Conservation (phyloP, 208 protist species). For the Endotrypanum monterogeii region DNA sequence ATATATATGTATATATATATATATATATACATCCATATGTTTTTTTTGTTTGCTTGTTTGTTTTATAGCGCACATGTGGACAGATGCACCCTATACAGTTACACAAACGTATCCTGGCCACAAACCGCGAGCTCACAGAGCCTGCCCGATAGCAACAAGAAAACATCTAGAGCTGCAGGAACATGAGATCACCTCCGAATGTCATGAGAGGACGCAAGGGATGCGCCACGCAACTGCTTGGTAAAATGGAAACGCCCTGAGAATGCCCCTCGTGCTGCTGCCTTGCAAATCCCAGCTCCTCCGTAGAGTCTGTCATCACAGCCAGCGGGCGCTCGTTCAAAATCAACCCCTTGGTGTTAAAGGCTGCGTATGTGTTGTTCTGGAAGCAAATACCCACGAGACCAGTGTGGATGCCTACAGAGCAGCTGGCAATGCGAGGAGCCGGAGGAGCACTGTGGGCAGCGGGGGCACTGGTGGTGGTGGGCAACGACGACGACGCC, state of each 20-base stretch:
- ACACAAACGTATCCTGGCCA: neutral
- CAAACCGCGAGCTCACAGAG: too few relatives aligned
- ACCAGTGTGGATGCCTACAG: constrained; percentile 72
- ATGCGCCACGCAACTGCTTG: constrained; percentile 65
- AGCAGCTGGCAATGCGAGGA: constrained; percentile 57
- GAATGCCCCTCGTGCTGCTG: constrained; percentile 15
- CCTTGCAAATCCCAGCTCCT: constrained; percentile 17
- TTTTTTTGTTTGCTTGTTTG: neutral
- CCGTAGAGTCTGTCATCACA: constrained; percentile 25
- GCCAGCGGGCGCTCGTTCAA: constrained; percentile 54
- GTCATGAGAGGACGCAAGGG: constrained; percentile 77
- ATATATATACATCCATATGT: too few relatives aligned
- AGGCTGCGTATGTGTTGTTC: constrained; percentile 76
- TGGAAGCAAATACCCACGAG: constrained; percentile 71
- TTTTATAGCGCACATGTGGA: neutral
- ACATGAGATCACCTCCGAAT: constrained; percentile 77
- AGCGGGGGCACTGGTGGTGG: neutral
- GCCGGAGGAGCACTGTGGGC: constrained; percentile 6
- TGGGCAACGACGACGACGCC: neutral
- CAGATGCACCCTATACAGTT: neutral
- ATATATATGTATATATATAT: too few relatives aligned
- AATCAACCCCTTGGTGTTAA: constrained; percentile 64
- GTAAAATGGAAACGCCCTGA: constrained; percentile 20
- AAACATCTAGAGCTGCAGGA: constrained; percentile 47
- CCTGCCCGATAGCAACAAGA: neutral